Conservation (phyloP, 1,284 basidiomycete species). For the Ustilago sp. region DNA sequence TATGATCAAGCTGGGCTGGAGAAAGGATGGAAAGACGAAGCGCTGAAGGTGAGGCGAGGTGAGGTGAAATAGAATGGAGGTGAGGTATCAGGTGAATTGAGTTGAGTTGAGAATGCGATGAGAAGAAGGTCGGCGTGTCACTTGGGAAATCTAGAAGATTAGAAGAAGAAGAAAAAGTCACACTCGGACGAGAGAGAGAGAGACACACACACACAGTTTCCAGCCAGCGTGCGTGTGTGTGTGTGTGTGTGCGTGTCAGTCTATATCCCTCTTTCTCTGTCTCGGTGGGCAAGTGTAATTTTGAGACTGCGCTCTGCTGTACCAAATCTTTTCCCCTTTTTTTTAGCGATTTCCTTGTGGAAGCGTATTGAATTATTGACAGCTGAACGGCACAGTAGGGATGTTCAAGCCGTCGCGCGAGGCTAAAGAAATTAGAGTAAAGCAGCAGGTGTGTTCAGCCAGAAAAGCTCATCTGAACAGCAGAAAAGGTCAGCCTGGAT, state of each 20-base stretch:
- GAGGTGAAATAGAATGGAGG: background rate
- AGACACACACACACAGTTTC: background rate
- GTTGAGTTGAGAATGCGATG: constrained; percentile 3
- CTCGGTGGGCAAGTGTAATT: background rate
- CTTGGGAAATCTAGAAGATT: constrained; percentile 1
- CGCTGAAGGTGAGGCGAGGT: background rate
- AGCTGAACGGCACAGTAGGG: background rate
- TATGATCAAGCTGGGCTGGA: background rate
- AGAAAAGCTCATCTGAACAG: no score
- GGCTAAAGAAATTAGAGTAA: no score
- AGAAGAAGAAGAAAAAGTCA: constrained; percentile 3
- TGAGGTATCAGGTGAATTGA: background rate
- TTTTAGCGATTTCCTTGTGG: background rate
- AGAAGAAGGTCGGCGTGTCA: constrained; percentile 7
- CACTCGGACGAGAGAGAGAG: background rate
- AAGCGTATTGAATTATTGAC: background rate
- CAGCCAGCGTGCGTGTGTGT: background rate
- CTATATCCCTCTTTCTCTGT: background rate
- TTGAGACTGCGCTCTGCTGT: background rate
- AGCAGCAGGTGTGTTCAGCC: no score
- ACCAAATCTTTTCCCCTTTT: background rate
- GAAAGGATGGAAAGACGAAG: background rate
- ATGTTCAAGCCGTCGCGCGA: no score
- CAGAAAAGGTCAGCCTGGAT: no score
- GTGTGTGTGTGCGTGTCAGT: constrained; percentile 1